Conservation (phyloP, 2,329 filamentous ascomycete genomes). For the Ramularia collo-cygni region DNA sequence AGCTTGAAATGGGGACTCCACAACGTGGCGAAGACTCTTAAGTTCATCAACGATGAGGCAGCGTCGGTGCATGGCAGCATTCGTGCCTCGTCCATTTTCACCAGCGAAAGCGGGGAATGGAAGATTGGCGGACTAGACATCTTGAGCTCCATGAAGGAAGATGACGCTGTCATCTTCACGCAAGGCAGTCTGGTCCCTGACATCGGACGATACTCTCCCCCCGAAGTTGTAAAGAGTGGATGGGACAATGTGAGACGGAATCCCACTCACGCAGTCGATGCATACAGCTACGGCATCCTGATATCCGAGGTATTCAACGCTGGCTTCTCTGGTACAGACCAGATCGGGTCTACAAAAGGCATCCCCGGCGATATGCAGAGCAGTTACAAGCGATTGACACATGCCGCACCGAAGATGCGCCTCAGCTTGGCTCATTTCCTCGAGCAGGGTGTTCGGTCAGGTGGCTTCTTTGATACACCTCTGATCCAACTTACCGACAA, state of each 20-base stretch:
- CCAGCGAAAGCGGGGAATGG: conserved; percentile 95
- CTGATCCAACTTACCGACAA: conserved; percentile 88
- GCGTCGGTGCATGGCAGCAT: conserved; percentile 85
- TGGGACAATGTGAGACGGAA: conserved; percentile 86
- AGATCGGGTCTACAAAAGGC: conserved; percentile 76
- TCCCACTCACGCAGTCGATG: conserved; percentile 74
- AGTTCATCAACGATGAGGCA: conserved; percentile 93
- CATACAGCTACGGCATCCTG: conserved; percentile 77
- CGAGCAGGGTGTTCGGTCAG: conserved; percentile 74
- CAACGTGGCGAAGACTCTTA: conserved; percentile 80
- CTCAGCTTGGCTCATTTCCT: conserved; percentile 79
- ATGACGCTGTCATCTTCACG: conserved; percentile 86
- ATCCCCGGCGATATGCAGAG: conserved; percentile 84
- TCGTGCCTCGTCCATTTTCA: conserved; percentile 80
- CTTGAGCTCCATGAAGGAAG: conserved; percentile 89
- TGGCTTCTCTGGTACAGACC: conserved; percentile 66
- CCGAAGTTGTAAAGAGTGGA: conserved; percentile 77
- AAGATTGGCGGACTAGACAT: conserved; percentile 92
- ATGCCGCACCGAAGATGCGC: conserved; percentile 81
- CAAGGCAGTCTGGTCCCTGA: conserved; percentile 86
- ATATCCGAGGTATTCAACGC: conserved; percentile 92
- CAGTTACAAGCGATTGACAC: conserved; percentile 82
- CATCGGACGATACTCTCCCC: conserved; percentile 73
- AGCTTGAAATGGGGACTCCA: conserved; percentile 96
- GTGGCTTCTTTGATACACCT: conserved; percentile 87